Base-by-base conservation (phyloP, 116 monocot species). In the Phalaenopsis hybrid region DNA sequence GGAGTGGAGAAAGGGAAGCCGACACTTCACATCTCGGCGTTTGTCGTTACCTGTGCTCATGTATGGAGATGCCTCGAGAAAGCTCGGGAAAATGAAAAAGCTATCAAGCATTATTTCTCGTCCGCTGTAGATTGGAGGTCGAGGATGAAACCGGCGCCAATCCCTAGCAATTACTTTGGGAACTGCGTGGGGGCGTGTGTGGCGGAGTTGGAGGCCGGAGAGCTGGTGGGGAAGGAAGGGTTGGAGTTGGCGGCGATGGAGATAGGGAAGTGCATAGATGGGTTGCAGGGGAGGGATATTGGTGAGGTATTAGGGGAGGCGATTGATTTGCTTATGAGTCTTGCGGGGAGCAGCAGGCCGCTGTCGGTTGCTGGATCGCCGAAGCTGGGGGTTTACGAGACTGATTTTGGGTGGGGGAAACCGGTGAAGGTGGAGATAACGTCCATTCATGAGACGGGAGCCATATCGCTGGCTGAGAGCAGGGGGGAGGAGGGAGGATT, bases 401-500 rank as follows among this genome's bases (percentile, higher is more conserved):
- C 57, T 23, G 85, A 88, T 46, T 88, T 84, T 31, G 88, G 88
- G 44, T 88, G 84, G 88, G 88, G 88, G 17, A 28, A 17, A 61
- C 86, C 86, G 50, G 7, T 1, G 81, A 87, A 81, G 84, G 84
- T 63, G 73, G 81, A 81, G 81, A 21, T 81, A 59, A 18, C 69
- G 1, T 81, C 84, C 4, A 76, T 86, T n/a, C 6, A 8, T 10
- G 58, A 69, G 17, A 81, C 78, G 2, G 89, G 83, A 17, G 58
- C 86, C 10, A 51, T 88, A 12, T 82, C 88, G 4, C 11, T 88
- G 58, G 86, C 81, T 0, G 86, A 88, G 75, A 88, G 86, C 78
- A 75, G 81, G 51, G 85, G 68, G 4, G 83, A 76, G 1, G 74
- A 74, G 0, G 88, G 88, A 13, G 86, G 88, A 5, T 4, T 86